Evolutionary conservation across 306 rosid genomes (phyloP).

Genomic region (Canavalia ensiformis): DNA sequence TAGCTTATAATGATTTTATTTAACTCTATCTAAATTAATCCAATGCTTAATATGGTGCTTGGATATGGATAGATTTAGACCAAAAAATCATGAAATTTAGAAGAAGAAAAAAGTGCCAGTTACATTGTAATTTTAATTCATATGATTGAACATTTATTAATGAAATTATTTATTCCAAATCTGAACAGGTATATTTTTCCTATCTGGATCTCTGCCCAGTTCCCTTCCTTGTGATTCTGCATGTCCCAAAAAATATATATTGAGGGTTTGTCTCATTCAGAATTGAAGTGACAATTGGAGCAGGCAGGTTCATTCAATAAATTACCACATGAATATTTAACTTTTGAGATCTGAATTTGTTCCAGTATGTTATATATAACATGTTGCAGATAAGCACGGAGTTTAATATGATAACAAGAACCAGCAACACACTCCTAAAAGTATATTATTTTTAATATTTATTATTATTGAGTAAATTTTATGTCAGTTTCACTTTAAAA

Average conservation of each 20-base stretch:
- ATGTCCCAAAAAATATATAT: neutral
- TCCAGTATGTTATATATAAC: neutral
- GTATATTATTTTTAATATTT: neutral
- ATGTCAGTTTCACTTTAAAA: no score
- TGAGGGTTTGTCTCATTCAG: neutral
- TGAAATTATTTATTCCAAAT: neutral
- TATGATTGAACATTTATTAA: neutral
- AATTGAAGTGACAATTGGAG: neutral
- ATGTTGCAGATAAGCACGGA: neutral
- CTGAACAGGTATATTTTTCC: neutral
- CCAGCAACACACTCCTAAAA: no score
- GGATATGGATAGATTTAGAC: no score
- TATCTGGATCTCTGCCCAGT: neutral
- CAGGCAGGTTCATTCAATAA: neutral
- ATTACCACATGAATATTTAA: neutral
- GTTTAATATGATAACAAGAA: neutral
- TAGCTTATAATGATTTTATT: no score
- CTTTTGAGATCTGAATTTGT: neutral
- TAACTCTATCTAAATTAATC: no score
- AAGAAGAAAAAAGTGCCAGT: no score
- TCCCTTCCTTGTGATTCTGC: neutral
- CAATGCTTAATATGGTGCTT: no score
- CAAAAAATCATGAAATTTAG: no score
- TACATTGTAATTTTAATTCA: neutral
- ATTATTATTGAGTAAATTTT: neutral